Evolutionary conservation across 2,329 filamentous ascomycete genomes (phyloP).

Genomic region (Aureobasidium sp.): DNA sequence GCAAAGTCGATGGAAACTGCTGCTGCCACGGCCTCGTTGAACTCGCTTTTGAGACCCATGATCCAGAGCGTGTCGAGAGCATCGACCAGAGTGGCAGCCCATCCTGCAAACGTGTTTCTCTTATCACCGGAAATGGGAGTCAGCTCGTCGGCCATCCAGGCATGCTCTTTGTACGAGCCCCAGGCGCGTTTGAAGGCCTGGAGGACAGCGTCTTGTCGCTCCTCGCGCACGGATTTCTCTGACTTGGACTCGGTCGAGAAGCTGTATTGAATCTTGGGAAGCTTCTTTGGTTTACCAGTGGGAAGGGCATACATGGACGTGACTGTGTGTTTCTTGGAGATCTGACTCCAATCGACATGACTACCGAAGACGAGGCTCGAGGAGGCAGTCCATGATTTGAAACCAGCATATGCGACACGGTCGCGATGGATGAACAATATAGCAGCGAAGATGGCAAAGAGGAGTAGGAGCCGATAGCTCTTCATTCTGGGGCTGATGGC

Average conservation of each 20-base stretch:
- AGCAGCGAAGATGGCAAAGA: slow-evolving; percentile 11
- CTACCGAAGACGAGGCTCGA: neutral
- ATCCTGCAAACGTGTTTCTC: slow-evolving; percentile 79
- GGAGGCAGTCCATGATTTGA: slow-evolving; percentile 10
- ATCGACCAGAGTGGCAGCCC: slow-evolving; percentile 82
- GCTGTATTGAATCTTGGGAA: slow-evolving; percentile 38
- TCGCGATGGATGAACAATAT: slow-evolving; percentile 15
- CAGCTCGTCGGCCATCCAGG: slow-evolving; percentile 45
- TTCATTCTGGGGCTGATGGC: slow-evolving; percentile 6
- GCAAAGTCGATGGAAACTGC: slow-evolving; percentile 39
- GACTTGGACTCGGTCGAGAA: slow-evolving; percentile 33
- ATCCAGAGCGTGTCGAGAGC: slow-evolving; percentile 66
- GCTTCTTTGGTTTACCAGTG: slow-evolving; percentile 28
- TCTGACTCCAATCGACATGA: slow-evolving; percentile 31
- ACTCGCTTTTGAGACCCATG: slow-evolving; percentile 53
- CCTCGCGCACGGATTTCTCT: slow-evolving; percentile 28
- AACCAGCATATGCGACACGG: slow-evolving; percentile 11
- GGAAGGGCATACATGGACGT: slow-evolving; percentile 32
- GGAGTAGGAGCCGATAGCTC: slow-evolving; percentile 16
- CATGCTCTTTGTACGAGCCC: slow-evolving; percentile 37
- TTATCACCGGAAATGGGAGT: slow-evolving; percentile 47
- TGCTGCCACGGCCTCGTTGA: slow-evolving; percentile 38
- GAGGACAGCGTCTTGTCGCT: slow-evolving; percentile 33
- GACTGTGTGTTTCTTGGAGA: slow-evolving; percentile 36
- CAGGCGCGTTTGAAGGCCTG: slow-evolving; percentile 39